Conservation (phyloP, 129 eudicot species). For the carrot (Daucus carota) region DNA sequence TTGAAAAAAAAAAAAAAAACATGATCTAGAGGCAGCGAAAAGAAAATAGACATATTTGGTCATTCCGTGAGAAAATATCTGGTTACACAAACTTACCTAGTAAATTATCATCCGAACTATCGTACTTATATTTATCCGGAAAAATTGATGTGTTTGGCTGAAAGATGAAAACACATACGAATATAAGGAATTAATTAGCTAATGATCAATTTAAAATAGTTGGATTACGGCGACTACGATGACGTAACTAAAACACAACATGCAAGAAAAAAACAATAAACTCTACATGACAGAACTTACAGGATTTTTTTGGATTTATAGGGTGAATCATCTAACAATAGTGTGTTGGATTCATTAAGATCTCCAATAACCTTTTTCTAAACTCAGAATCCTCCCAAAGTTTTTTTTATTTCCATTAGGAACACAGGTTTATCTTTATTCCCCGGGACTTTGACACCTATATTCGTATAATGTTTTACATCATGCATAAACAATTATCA, state of each 20-base stretch:
- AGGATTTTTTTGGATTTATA: conserved; percentile 55
- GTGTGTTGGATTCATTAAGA: conserved; percentile 60
- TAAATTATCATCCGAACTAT: conserved; percentile 36
- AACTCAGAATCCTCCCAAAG: conserved; percentile 64
- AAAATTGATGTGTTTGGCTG: conserved; percentile 72
- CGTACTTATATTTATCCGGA: conserved; percentile 28
- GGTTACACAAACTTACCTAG: conserved; percentile 34
- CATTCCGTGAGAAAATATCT: no score
- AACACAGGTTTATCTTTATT: conserved; percentile 54
- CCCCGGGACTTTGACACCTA: conserved; percentile 50
- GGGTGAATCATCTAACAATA: conserved; percentile 90
- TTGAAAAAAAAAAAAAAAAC: no score
- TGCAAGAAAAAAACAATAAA: no score
- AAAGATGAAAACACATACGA: background rate
- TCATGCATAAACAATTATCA: conserved; percentile 32
- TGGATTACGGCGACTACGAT: no score
- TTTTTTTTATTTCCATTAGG: conserved; percentile 55
- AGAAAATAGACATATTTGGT: no score
- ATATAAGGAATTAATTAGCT: no score
- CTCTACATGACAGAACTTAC: conserved; percentile 20
- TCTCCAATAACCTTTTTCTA: conserved; percentile 37
- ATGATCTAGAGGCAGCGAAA: no score
- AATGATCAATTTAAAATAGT: no score
- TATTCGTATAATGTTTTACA: conserved; percentile 66
- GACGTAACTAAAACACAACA: no score